These are phyloP conservation scores for Fusarium clavum DNA, from an alignment of 2,329 filamentous ascomycete species.

Conservation along the genomic window DNA sequence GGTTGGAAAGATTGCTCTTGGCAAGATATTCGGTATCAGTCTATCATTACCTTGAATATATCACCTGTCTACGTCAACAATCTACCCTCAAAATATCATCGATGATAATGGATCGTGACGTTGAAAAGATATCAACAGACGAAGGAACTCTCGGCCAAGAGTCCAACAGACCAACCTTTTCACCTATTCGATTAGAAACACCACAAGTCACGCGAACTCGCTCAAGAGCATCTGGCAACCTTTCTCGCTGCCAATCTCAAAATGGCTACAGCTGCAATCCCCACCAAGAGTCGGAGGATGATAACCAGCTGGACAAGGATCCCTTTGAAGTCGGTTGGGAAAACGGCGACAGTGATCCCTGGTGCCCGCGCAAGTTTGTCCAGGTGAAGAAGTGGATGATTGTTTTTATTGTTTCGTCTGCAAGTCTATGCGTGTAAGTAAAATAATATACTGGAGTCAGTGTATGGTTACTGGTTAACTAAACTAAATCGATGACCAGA, in stretches of 20 bases:
- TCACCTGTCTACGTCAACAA: not conserved
- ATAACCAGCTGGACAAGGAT: slow-evolving; percentile 51
- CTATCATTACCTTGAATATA: not conserved
- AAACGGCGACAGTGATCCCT: slow-evolving; percentile 74
- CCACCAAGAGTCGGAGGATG: slow-evolving; percentile 8
- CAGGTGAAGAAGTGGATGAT: slow-evolving; percentile 81
- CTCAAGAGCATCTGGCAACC: slow-evolving; percentile 17
- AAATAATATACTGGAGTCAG: slow-evolving; percentile 41
- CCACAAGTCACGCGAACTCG: slow-evolving; percentile 9
- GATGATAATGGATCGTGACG: slow-evolving; percentile 40
- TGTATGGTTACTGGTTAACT: not conserved
- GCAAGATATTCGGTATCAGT: not conserved
- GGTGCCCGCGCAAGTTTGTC: slow-evolving; percentile 77
- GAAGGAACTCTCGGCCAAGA: slow-evolving; percentile 8
- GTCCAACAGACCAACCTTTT: slow-evolving; percentile 12
- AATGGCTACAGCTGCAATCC: slow-evolving; percentile 58
- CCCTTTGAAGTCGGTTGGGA: slow-evolving; percentile 81
- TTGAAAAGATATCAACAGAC: slow-evolving; percentile 42
- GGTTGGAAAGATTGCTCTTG: not conserved
- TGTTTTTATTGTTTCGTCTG: slow-evolving; percentile 76
- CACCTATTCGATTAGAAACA: slow-evolving; percentile 22
- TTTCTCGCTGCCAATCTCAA: slow-evolving; percentile 53
- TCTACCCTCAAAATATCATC: not conserved
- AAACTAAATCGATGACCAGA: slow-evolving; percentile 55
- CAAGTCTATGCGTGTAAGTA: slow-evolving; percentile 84